Conservation (phyloP, 768 basidiomycete species). For the Tulasnella sp. region DNA sequence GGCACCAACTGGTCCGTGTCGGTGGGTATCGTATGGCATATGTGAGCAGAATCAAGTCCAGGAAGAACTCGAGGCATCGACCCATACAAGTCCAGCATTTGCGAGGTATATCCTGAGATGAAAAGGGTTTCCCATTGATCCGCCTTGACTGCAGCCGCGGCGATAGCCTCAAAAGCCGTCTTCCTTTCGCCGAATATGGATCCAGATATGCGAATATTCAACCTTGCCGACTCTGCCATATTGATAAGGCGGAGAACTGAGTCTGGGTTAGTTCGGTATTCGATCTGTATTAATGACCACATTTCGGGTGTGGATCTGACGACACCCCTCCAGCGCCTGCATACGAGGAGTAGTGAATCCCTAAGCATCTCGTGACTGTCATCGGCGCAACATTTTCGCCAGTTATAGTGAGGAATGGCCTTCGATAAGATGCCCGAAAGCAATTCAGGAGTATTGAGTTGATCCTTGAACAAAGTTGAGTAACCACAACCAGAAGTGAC, state of each 20-base stretch:
- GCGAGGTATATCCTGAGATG: no score
- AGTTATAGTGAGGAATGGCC: not conserved
- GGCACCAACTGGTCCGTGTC: not conserved
- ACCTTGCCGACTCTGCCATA: not conserved
- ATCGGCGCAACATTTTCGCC: no score
- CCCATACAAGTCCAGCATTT: no score
- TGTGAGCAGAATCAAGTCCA: not conserved
- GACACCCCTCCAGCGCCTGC: not conserved
- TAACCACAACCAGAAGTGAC: not conserved
- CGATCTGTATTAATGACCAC: not conserved
- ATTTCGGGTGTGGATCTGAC: not conserved
- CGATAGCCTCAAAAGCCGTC: not conserved
- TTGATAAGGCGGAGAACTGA: not conserved
- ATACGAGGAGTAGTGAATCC: not conserved
- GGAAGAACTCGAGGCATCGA: not conserved
- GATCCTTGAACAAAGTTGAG: not conserved
- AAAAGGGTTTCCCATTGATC: not conserved
- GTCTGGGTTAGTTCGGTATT: not conserved
- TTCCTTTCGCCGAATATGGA: no score
- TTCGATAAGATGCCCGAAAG: not conserved
- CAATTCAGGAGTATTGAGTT: not conserved
- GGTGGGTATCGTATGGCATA: not conserved
- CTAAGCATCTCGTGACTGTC: not conserved
- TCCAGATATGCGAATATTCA: not conserved
- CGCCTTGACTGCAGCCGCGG: not conserved